Evolutionary conservation across 73 alveolate genomes (phyloP).

Genomic region (Paramecium primaurelia): DNA sequence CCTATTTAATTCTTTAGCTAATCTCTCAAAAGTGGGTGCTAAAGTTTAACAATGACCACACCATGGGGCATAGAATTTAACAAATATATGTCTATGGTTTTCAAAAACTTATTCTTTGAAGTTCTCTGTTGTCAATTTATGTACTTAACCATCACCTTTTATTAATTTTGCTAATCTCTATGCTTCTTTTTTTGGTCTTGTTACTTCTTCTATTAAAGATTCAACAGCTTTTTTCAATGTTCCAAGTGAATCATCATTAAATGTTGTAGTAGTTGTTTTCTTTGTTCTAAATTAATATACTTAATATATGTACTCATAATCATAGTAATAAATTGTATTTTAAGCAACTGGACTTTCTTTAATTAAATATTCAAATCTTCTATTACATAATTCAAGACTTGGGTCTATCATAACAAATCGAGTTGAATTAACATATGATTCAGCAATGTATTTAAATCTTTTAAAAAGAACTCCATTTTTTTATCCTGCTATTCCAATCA

Average conservation of each 20-base stretch:
- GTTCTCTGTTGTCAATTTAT: neutral
- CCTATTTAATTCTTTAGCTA: slow-evolving; percentile 70
- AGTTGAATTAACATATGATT: neutral
- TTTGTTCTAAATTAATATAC: neutral
- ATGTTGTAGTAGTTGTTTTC: neutral
- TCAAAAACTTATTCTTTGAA: slow-evolving; percentile 86
- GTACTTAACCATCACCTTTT: slow-evolving; percentile 10
- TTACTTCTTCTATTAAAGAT: neutral
- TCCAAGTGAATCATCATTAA: slow-evolving; percentile 1
- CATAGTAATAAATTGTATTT: neutral
- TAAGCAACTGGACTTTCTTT: neutral
- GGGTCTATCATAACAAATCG: neutral
- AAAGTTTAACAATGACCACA: slow-evolving; percentile 98
- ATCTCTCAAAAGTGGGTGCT: slow-evolving; percentile 90
- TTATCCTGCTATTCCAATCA: neutral
- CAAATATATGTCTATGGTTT: slow-evolving; percentile 84
- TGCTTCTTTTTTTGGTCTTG: neutral
- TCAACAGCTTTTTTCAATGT: neutral
- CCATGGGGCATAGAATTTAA: slow-evolving; percentile 97
- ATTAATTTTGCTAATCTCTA: neutral
- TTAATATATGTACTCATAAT: neutral
- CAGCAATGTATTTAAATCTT: neutral
- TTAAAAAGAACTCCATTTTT: neutral
- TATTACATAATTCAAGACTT: neutral
- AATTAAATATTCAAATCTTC: neutral